Evolutionary conservation across 2,329 filamentous ascomycete genomes (phyloP).

Genomic region (Balansia obtecta): DNA sequence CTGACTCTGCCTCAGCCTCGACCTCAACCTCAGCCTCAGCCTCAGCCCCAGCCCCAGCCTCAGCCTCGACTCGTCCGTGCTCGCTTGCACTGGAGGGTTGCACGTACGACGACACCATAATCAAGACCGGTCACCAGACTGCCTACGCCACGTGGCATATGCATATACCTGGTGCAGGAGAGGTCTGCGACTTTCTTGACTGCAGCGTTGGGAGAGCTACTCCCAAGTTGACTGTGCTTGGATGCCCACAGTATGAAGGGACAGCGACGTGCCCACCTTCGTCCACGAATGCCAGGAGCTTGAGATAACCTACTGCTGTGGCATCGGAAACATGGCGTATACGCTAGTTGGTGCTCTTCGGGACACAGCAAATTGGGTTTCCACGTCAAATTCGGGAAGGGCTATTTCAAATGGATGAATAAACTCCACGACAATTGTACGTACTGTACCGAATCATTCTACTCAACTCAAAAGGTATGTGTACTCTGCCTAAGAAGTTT

Average conservation of each 20-base stretch:
- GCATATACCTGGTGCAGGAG: constrained; percentile 50
- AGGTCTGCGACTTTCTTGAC: constrained; percentile 52
- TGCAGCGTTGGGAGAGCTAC: constrained; percentile 56
- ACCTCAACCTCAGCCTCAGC: too few species aligned
- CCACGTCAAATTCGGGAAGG: too few species aligned
- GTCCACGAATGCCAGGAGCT: constrained; percentile 28
- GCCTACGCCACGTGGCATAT: constrained; percentile 36
- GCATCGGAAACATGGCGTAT: constrained; percentile 1
- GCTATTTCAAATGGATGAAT: too few species aligned
- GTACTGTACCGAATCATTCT: background rate
- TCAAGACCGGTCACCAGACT: constrained; percentile 14
- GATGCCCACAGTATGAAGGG: constrained; percentile 43
- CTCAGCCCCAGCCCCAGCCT: too few species aligned
- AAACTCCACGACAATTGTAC: too few species aligned
- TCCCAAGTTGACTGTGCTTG: constrained; percentile 49
- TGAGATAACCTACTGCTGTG: constrained; percentile 9
- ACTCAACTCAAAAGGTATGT: background rate
- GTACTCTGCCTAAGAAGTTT: too few species aligned
- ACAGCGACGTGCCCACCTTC: constrained; percentile 40
- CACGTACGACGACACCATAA: constrained; percentile 24
- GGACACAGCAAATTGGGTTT: background rate
- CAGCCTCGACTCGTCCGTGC: constrained; percentile 19
- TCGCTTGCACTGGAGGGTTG: constrained; percentile 35
- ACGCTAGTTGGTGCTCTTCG: background rate
- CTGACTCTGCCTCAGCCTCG: too few species aligned